Percentiles rank a stretch among this genome's conserved stretches.
phyloP scores from a whole-genome alignment of 2,329 filamentous ascomycete species.

The Trematosphaeria pertusa region DNA sequence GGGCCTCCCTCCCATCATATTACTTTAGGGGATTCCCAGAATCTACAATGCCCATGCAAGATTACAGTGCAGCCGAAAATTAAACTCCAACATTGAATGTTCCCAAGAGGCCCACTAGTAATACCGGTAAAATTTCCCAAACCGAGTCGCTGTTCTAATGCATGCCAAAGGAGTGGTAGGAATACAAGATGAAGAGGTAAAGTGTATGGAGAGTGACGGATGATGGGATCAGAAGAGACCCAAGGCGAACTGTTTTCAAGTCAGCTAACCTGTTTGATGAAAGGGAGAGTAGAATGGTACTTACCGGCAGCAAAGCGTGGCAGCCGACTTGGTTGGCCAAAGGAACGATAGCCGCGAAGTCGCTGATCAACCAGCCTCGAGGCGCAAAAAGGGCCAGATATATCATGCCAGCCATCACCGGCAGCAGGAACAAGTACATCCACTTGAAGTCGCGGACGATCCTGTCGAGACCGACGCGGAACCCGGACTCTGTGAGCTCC shows the following conservation, averaged over 20 bases:
- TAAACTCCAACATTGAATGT: too few relatives aligned
- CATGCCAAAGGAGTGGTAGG: too few relatives aligned
- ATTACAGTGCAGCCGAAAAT: too few relatives aligned
- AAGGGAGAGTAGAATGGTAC: constrained; percentile 2
- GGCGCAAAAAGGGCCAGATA: constrained; percentile 72
- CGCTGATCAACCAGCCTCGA: constrained; percentile 57
- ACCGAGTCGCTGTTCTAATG: too few relatives aligned
- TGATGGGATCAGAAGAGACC: constrained; percentile 16
- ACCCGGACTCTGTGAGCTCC: constrained; percentile 80
- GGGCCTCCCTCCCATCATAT: too few relatives aligned
- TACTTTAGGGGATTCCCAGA: too few relatives aligned
- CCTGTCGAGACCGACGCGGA: constrained; percentile 82
- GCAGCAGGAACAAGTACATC: constrained; percentile 68
- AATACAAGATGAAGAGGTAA: too few relatives aligned
- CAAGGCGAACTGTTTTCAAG: constrained; percentile 17
- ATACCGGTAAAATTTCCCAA: too few relatives aligned
- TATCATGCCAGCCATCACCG: constrained; percentile 67
- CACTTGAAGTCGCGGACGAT: constrained; percentile 77
- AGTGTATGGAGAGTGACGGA: not conserved
- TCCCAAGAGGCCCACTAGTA: too few relatives aligned
- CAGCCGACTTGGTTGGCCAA: constrained; percentile 73
- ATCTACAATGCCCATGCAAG: too few relatives aligned
- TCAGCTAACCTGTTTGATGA: constrained; percentile 1
- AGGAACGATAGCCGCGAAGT: constrained; percentile 73
- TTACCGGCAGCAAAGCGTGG: constrained; percentile 73